phyloP scores from a whole-genome alignment of 2,329 filamentous ascomycete genomes.

The Triangularia verruculosa region DNA sequence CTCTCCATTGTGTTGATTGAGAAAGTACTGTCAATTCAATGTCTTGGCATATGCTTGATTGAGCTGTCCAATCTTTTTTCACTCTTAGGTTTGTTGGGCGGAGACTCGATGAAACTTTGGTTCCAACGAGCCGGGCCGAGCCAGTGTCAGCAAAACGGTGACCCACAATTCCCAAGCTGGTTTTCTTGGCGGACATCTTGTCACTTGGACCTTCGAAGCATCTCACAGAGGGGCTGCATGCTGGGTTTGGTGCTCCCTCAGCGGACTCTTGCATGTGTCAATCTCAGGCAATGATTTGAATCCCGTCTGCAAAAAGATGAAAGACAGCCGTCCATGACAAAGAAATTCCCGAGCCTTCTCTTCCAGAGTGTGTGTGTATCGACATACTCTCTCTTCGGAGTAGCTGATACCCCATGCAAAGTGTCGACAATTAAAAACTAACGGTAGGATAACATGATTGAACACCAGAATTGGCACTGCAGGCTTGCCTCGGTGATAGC shows the following conservation, averaged over 20 bases:
- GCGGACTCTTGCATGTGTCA: slow-evolving; percentile 2
- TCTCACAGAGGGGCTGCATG: not conserved
- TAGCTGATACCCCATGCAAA: no score
- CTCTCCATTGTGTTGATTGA: slow-evolving; percentile 42
- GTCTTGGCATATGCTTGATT: not conserved
- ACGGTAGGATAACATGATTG: no score
- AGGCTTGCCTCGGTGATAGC: no score
- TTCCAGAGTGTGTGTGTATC: not conserved
- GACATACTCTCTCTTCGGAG: no score
- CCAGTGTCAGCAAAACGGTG: not conserved
- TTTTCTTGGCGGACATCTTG: not conserved
- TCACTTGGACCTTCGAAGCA: not conserved
- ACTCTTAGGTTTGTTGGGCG: not conserved
- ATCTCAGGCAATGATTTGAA: not conserved
- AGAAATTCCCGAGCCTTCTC: not conserved
- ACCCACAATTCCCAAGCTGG: not conserved
- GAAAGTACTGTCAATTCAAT: not conserved
- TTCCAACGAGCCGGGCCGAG: not conserved
- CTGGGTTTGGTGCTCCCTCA: not conserved
- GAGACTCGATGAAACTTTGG: not conserved
- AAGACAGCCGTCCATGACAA: not conserved
- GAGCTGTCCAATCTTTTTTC: not conserved
- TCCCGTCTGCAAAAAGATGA: not conserved
- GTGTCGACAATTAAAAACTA: no score
- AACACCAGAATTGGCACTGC: no score